These are phyloP conservation scores for Diutina pseudorugosa DNA, from an alignment of 1,139 yeast species.

Conservation along the genomic window DNA sequence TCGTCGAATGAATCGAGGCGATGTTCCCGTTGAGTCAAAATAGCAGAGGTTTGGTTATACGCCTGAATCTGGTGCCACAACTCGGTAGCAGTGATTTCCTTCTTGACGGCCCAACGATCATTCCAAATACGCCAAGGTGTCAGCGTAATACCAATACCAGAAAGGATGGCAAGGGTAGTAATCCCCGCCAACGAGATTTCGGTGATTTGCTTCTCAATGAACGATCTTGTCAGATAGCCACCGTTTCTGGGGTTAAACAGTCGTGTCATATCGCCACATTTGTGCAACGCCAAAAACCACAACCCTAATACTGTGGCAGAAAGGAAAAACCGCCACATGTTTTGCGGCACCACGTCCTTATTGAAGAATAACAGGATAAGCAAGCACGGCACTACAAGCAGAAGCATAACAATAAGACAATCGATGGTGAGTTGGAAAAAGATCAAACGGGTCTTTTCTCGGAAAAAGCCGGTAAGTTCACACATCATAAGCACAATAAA, in stretches of 20 bases:
- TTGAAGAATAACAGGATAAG: conserved; percentile 19
- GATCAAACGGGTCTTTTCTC: conserved; percentile 13
- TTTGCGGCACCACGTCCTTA: conserved; percentile 12
- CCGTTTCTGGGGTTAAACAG: conserved; percentile 11
- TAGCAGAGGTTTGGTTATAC: conserved; percentile 26
- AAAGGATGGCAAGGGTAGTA: conserved; percentile 54
- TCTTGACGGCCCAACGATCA: conserved; percentile 11
- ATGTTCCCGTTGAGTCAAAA: conserved; percentile 20
- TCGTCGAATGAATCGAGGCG: conserved; percentile 16
- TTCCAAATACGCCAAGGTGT: conserved; percentile 38
- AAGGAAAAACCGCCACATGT: conserved; percentile 5
- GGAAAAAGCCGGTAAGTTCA: conserved; percentile 20
- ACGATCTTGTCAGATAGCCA: conserved; percentile 13
- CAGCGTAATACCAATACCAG: conserved; percentile 58
- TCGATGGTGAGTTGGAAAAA: conserved; percentile 23
- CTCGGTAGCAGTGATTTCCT: not conserved
- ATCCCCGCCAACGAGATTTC: conserved; percentile 63
- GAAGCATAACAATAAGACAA: conserved; percentile 19
- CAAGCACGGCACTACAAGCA: conserved; percentile 23
- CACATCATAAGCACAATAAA: conserved; percentile 26
- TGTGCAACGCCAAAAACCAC: conserved; percentile 14
- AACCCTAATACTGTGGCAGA: conserved; percentile 18
- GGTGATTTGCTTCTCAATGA: conserved; percentile 34
- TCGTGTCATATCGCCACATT: conserved; percentile 25
- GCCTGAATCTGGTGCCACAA: conserved; percentile 14